Evolutionary conservation across 345 rosid species (phyloP).

Genomic region (Balakata baccata): DNA sequence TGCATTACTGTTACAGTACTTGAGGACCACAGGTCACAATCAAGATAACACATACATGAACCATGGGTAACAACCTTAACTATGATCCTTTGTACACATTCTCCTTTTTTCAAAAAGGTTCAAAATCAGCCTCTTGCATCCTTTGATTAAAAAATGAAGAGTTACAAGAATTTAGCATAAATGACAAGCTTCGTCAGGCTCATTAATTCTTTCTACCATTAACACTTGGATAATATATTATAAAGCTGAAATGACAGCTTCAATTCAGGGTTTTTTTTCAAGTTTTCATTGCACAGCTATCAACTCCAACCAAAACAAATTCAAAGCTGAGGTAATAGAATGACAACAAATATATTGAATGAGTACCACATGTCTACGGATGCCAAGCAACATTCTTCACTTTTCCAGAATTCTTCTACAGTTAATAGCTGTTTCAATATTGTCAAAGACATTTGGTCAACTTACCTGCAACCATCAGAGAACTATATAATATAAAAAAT

Average conservation of each 20-base stretch:
- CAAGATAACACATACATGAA: neutral
- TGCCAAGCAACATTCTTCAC: neutral
- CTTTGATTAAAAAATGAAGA: neutral
- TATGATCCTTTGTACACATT: neutral
- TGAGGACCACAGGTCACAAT: neutral
- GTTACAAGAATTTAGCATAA: neutral
- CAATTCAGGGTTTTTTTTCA: neutral
- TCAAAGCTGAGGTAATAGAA: neutral
- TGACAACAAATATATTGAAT: neutral
- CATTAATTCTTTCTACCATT: neutral
- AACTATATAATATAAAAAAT: neutral
- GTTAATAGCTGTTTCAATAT: neutral
- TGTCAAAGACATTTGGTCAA: neutral
- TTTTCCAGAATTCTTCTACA: neutral
- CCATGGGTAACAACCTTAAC: neutral
- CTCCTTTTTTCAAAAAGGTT: neutral
- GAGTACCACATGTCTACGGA: neutral
- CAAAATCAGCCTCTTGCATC: neutral
- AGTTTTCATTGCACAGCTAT: neutral
- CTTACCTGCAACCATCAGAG: slow-evolving; percentile 1
- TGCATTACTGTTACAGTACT: neutral
- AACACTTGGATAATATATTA: neutral
- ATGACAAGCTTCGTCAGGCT: neutral
- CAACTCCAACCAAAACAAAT: neutral
- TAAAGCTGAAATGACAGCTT: neutral